Conservation (phyloP, 257 asterid species). For the Solanum lycopersicoides region DNA sequence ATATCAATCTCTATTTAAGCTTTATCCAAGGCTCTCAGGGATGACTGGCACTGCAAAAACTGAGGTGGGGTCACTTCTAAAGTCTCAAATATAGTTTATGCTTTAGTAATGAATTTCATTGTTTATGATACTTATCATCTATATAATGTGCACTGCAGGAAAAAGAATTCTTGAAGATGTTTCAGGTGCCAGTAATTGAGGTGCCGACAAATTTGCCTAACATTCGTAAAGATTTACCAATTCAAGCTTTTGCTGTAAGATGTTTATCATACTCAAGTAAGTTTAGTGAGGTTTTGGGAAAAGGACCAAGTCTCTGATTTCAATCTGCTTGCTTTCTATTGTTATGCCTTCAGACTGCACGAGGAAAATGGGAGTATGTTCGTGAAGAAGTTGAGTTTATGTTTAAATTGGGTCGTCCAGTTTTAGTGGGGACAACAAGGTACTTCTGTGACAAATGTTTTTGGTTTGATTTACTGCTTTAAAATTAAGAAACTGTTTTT, state of each 20-base stretch:
- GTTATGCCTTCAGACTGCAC: conserved; percentile 54
- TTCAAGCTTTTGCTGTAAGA: conserved; percentile 95
- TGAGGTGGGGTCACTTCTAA: conserved; percentile 41
- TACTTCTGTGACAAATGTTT: conserved; percentile 24
- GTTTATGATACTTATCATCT: background rate
- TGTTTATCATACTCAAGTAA: background rate
- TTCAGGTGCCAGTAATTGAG: conserved; percentile 85
- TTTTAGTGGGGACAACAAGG: conserved; percentile 97
- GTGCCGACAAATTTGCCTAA: conserved; percentile 90
- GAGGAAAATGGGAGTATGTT: conserved; percentile 87
- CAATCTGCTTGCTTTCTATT: conserved; percentile 12
- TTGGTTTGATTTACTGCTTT: background rate
- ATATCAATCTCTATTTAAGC: conserved; percentile 89
- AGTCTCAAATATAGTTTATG: background rate
- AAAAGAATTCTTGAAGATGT: conserved; percentile 92
- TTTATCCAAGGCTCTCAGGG: conserved; percentile 95
- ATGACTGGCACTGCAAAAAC: conserved; percentile 99
- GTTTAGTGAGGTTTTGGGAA: background rate
- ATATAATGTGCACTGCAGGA: conserved; percentile 38
- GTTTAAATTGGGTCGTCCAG: conserved; percentile 88
- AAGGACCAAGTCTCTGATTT: background rate
- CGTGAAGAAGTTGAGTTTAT: conserved; percentile 77
- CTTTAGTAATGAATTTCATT: background rate
- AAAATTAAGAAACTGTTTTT: background rate
- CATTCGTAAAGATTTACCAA: conserved; percentile 78